These are phyloP conservation scores for Diaporthe citri DNA, from an alignment of 2,329 filamentous ascomycete species.

Conservation along the genomic window DNA sequence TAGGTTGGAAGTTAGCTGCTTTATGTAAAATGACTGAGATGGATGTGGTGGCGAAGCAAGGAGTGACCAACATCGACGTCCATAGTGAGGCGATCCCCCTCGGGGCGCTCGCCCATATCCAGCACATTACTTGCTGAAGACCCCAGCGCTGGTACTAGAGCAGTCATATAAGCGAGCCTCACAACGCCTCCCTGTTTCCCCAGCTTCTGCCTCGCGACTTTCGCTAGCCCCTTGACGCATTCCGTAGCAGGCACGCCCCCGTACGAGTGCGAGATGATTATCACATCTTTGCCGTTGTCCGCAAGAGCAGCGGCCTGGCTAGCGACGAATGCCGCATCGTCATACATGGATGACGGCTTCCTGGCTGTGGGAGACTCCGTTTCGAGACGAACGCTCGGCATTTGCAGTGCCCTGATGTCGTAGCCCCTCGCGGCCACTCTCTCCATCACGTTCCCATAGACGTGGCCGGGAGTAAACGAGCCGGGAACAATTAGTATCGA, in stretches of 20 bases:
- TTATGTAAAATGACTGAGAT: not conserved
- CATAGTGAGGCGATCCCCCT: not conserved
- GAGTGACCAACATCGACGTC: not conserved
- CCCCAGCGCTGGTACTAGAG: not conserved
- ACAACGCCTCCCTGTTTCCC: not conserved
- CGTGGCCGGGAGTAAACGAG: not conserved
- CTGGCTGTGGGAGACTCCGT: slow-evolving; percentile 1
- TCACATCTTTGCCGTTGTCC: slow-evolving; percentile 40
- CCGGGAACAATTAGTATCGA: not conserved
- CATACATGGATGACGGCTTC: slow-evolving; percentile 44
- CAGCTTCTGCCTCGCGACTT: not conserved
- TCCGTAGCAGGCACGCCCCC: slow-evolving; percentile 8
- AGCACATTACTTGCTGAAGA: not conserved
- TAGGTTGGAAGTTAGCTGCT: not conserved
- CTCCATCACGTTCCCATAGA: not conserved
- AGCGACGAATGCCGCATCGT: slow-evolving; percentile 49
- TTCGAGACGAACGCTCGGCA: not conserved
- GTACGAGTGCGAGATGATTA: slow-evolving; percentile 6
- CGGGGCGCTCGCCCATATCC: not conserved
- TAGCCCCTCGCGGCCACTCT: not conserved
- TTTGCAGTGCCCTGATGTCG: not conserved
- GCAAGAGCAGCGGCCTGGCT: slow-evolving; percentile 49
- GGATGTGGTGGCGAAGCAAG: not conserved
- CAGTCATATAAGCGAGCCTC: slow-evolving; percentile 7
- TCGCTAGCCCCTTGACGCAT: not conserved